Evolutionary conservation across 1,139 yeast species (phyloP).

Genomic region (Diutina scorzettiae): DNA sequence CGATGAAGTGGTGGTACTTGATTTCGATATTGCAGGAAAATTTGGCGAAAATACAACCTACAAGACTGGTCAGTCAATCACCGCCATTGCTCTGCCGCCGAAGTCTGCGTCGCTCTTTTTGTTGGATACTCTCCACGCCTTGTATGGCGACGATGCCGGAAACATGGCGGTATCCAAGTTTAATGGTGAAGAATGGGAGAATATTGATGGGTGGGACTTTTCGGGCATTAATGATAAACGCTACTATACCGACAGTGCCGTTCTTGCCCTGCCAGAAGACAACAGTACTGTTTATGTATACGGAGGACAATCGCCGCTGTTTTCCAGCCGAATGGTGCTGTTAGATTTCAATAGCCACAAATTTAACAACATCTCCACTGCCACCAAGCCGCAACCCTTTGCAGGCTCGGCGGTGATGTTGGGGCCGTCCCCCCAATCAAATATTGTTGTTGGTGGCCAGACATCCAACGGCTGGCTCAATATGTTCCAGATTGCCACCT

Average conservation of each 20-base stretch:
- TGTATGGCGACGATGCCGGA: conserved; percentile 21
- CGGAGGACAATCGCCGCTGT: conserved; percentile 29
- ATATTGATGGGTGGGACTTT: conserved; percentile 8
- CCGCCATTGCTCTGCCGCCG: conserved; percentile 17
- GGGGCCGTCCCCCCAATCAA: conserved; percentile 29
- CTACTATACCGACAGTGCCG: background rate
- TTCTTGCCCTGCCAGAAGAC: conserved; percentile 13
- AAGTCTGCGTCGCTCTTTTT: conserved; percentile 21
- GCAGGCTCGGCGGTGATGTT: conserved; percentile 34
- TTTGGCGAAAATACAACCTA: conserved; percentile 6
- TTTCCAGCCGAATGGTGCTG: conserved; percentile 27
- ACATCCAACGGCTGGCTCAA: conserved; percentile 45
- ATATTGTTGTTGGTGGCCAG: conserved; percentile 41
- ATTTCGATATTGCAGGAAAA: conserved; percentile 24
- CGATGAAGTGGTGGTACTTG: conserved; percentile 23
- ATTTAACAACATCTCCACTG: conserved; percentile 23
- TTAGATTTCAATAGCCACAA: conserved; percentile 15
- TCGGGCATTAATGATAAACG: background rate
- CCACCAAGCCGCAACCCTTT: conserved; percentile 40
- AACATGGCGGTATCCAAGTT: conserved; percentile 16
- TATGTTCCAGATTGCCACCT: conserved; percentile 47
- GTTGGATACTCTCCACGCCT: conserved; percentile 21
- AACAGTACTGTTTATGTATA: conserved; percentile 32
- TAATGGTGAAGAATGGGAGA: conserved; percentile 16
- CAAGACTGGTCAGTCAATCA: conserved; percentile 9